Percentiles rank a stretch among this genome's conserved stretches.
Evolutionary conservation across 2,329 filamentous ascomycete species (phyloP).

Genomic region (Malbranchea cinnamomea): DNA sequence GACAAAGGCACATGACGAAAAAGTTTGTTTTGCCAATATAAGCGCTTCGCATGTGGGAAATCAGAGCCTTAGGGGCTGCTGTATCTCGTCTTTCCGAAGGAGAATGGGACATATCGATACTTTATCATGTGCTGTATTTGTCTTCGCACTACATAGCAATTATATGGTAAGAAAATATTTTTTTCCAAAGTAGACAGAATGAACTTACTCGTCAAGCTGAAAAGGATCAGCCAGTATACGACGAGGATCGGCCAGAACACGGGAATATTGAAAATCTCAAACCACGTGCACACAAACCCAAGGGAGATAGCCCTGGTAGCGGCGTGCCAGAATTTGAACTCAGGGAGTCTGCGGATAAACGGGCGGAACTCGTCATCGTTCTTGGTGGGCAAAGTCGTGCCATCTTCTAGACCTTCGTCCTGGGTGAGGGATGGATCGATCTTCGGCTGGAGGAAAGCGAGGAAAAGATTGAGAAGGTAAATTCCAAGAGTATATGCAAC

Average conservation of each 20-base stretch:
- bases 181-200: conserved; percentile 1
- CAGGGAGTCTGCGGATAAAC: conserved; percentile 86
- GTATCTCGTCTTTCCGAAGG: conserved; percentile 77
- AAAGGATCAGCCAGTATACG: conserved; percentile 97
- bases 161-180: too few relatives aligned
- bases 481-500: conserved; percentile 96
- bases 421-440: conserved; percentile 94
- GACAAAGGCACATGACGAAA: neutral
- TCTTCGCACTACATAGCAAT: conserved; percentile 58
- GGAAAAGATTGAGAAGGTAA: conserved; percentile 97
- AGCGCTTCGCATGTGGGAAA: too few relatives aligned
- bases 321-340: conserved; percentile 99
- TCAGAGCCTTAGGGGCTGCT: conserved; percentile 18
- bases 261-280: conserved; percentile 84
- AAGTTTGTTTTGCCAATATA: too few relatives aligned
- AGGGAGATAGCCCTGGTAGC: conserved; percentile 77
- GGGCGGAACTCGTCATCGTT: conserved; percentile 95
- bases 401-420: conserved; percentile 94
- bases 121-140: conserved; percentile 99
- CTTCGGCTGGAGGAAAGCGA: conserved; percentile 95
- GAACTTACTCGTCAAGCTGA: conserved; percentile 75
- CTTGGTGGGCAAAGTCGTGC: conserved; percentile 75
- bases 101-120: conserved; percentile 94
- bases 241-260: conserved; percentile 99
- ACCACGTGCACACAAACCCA: conserved; percentile 80